Conservation (phyloP, 2,329 filamentous ascomycete genomes). For the Tolypocladium album region DNA sequence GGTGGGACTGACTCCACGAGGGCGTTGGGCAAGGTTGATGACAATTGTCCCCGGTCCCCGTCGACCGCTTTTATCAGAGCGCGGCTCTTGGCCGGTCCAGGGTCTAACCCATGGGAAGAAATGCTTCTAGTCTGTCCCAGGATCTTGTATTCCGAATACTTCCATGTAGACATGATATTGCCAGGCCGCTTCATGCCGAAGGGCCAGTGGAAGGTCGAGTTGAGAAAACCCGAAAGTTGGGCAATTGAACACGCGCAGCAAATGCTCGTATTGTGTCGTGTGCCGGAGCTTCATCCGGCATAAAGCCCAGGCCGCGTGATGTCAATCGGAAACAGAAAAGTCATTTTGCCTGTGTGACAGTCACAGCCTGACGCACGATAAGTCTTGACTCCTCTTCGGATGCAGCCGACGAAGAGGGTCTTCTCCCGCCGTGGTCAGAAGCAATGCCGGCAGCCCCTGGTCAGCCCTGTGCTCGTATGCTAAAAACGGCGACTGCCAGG, state of each 20-base stretch:
- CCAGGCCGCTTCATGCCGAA: not conserved
- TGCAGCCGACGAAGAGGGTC: not conserved
- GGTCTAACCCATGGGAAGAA: not conserved
- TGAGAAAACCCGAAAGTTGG: not conserved
- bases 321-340: not conserved
- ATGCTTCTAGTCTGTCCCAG: not conserved
- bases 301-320: not conserved
- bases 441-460: not conserved
- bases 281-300: not conserved
- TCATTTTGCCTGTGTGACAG: not conserved
- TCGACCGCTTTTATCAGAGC: not conserved
- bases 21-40: not conserved
- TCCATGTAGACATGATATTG: not conserved
- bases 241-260: not conserved
- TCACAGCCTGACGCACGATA: not conserved
- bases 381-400: not conserved
- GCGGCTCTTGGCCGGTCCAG: too few relatives aligned
- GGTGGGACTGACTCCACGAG: not conserved
- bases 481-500: not conserved
- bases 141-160: too few relatives aligned
- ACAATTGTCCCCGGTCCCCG: not conserved
- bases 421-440: not conserved
- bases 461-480: not conserved
- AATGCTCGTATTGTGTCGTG: not conserved
- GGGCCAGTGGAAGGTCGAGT: not conserved